phyloP scores from a whole-genome alignment of 1,284 basidiomycete species.

The Pseudozyma sp. region DNA sequence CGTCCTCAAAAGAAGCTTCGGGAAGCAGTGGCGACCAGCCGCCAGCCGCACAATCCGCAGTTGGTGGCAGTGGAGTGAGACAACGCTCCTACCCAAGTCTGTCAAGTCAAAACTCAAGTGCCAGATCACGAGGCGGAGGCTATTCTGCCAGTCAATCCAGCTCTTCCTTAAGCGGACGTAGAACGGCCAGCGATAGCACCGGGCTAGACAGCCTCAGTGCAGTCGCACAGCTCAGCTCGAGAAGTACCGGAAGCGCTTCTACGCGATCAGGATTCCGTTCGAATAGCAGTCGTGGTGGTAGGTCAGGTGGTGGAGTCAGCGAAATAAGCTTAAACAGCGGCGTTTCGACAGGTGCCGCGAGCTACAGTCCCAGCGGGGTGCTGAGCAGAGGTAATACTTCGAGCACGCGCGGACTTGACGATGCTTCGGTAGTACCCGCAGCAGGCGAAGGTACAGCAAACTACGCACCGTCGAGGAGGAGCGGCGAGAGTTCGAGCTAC shows the following conservation, averaged over 20 bases:
- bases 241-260: slow-evolving; percentile 33
- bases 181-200: slow-evolving; percentile 27
- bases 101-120: slow-evolving; percentile 33
- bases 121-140: slow-evolving; percentile 30
- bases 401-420: slow-evolving; percentile 38
- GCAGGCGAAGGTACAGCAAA: slow-evolving; percentile 8
- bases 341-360: slow-evolving; percentile 53
- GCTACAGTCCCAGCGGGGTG: slow-evolving; percentile 47
- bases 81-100: slow-evolving; percentile 30
- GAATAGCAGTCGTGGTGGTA: slow-evolving; percentile 21
- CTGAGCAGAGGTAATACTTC: slow-evolving; percentile 44
- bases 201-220: slow-evolving; percentile 49
- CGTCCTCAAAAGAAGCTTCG: slow-evolving; percentile 32
- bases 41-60: background rate
- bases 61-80: slow-evolving; percentile 4
- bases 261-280: slow-evolving; percentile 31
- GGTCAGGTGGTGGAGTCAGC: slow-evolving; percentile 30
- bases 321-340: slow-evolving; percentile 32
- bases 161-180: slow-evolving; percentile 32
- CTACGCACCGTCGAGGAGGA: slow-evolving; percentile 12
- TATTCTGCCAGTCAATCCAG: slow-evolving; percentile 46
- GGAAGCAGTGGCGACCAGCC: slow-evolving; percentile 37
- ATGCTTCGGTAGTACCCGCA: background rate
- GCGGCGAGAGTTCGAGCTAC: slow-evolving; percentile 9
- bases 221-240: slow-evolving; percentile 29